A percentile compares a stretch with the other conserved stretches of the same genome.
These are phyloP conservation scores for Aspergillus aculeatus DNA, from an alignment of 2,329 filamentous ascomycete species.

Conservation along the genomic window DNA sequence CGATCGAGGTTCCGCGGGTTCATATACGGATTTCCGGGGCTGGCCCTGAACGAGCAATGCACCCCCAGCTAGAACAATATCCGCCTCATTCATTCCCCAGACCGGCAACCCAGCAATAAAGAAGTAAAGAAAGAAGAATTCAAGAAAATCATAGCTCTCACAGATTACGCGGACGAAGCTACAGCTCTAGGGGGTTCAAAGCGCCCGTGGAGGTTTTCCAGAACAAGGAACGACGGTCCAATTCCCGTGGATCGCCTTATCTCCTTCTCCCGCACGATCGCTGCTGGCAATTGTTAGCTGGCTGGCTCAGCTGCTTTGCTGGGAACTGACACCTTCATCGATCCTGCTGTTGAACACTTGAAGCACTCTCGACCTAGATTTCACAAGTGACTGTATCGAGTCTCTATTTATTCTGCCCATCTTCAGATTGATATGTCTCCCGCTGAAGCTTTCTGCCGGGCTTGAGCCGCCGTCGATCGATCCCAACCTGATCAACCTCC, in stretches of 20 bases:
- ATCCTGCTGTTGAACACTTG: conserved; percentile 4
- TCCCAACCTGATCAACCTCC: neutral
- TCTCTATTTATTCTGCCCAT: neutral
- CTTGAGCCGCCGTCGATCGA: neutral
- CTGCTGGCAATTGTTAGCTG: conserved; percentile 10
- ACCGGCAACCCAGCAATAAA: neutral
- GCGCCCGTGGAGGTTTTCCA: conserved; percentile 16
- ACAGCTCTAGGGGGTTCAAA: neutral
- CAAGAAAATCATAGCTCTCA: neutral
- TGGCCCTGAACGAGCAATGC: neutral
- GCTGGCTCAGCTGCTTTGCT: neutral
- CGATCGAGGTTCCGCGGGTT: neutral
- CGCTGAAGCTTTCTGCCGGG: neutral
- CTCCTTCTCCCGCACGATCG: conserved; percentile 15
- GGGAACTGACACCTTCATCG: conserved; percentile 14
- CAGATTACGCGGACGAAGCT: neutral
- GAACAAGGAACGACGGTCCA: conserved; percentile 22
- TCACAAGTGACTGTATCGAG: too few species aligned
- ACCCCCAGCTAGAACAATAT: neutral
- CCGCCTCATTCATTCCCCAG: neutral
- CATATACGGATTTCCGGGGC: neutral
- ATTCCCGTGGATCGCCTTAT: conserved; percentile 22
- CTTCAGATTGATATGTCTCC: neutral
- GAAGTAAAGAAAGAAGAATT: neutral
- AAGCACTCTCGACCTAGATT: neutral